Base-by-base conservation (phyloP, 192 early-diverging fungal species). In the Glomus cerebriforme region DNA sequence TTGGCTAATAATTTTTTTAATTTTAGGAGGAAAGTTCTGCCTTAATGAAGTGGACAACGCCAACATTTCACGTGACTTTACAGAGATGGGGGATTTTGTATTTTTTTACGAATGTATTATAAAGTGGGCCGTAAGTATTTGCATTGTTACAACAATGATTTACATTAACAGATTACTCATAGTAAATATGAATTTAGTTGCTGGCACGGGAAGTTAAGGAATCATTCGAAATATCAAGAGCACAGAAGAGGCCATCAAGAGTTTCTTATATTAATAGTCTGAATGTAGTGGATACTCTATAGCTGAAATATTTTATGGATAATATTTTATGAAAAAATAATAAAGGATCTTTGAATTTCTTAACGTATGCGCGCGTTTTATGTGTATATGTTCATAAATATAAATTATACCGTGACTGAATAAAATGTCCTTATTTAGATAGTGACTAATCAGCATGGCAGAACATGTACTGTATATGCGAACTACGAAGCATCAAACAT, bases 31-130 rank as follows among this genome's bases (percentile, higher is more conserved):
- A 65, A 79, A 79, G 47, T 79, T 79, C 35, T 13, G 71, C 5
- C 79, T 79, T 19, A 79, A 79, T 62, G 32, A 79, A 65, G 71
- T 73, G 34, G 29, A 79, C 45, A 79, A 79, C 24, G 34, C 68
- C 1, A 79, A 79, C 39, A 59, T 74, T 47, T 58, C 71, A 63
- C 59, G 34, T 39, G 69, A 79, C 8, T 79, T 79, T 24, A 73
- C 71, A 32, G 71, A 79, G 32, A 79, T 74, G 68, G 9, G 2
- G 29, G 79, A 79, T 26, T 79, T 79, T 13, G 37, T 79, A 24
- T 72, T 58, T 7, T 79, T 72, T 79, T 79, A 79, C 60, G 68
- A 79, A 59, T 79, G 68, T 43, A 9, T 79, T 19, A 60, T 79
- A 72, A 79, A 79, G 31, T 79, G 68, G 68, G 68, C 58, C 1